These are phyloP conservation scores for Coniferiporia sulphurascens DNA, from an alignment of 1,284 basidiomycete genomes.

Conservation along the genomic window DNA sequence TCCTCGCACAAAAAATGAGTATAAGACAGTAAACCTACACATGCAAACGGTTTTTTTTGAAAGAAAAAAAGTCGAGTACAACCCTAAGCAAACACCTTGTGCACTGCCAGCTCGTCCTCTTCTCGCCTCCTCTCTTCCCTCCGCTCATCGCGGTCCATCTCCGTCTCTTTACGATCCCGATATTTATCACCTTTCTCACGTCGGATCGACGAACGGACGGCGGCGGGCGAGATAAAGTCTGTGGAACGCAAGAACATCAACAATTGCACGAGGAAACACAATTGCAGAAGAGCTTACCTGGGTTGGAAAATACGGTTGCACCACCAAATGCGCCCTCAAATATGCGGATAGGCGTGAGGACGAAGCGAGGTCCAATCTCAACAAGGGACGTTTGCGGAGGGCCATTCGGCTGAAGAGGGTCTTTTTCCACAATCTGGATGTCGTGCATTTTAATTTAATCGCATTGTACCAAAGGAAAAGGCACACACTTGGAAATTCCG, in stretches of 20 bases:
- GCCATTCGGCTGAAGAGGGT: slow-evolving; percentile 68
- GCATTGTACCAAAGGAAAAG: neutral
- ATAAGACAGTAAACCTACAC: neutral
- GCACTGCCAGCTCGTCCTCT: slow-evolving; percentile 80
- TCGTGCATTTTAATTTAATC: neutral
- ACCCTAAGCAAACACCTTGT: slow-evolving; percentile 81
- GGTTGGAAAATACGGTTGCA: slow-evolving; percentile 94
- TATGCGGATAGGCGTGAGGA: slow-evolving; percentile 95
- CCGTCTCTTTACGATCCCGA: slow-evolving; percentile 72
- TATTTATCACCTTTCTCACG: slow-evolving; percentile 79
- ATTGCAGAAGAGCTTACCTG: slow-evolving; percentile 49
- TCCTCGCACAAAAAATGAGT: neutral
- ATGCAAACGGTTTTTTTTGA: neutral
- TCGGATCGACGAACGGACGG: slow-evolving; percentile 69
- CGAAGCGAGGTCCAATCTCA: slow-evolving; percentile 97
- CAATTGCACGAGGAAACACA: slow-evolving; percentile 8
- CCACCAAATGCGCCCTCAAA: slow-evolving; percentile 98
- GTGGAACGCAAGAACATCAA: slow-evolving; percentile 12
- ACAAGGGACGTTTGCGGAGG: slow-evolving; percentile 77
- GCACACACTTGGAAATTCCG: slow-evolving; percentile 87
- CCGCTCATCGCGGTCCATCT: slow-evolving; percentile 63
- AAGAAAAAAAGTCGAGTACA: neutral
- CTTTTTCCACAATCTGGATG: slow-evolving; percentile 71
- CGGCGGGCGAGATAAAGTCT: slow-evolving; percentile 91
- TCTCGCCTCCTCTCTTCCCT: slow-evolving; percentile 60